Evolutionary conservation across 2,329 filamentous ascomycete species (phyloP), one percentile per base, ranked within the genome.

Genomic region (Trichoderma oligosporum): DNA sequence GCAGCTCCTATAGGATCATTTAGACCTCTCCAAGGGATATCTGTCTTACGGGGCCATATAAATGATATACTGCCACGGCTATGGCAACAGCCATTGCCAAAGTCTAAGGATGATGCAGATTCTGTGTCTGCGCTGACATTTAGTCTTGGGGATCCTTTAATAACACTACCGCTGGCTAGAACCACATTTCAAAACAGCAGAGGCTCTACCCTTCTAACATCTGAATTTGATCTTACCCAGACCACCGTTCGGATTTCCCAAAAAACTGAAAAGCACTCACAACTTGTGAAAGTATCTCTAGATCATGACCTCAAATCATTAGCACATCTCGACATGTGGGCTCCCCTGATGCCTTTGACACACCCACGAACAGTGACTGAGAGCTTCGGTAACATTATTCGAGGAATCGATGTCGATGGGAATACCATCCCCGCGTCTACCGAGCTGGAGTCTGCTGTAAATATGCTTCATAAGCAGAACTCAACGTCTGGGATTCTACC

Each of bases 321-420:
- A 11, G 57, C 64, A 7, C 62, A 68, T 39, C 56, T 68, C 7
- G 61, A 65, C 24, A 60, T 73, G 11, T 71, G 69, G 62, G 66
- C 75, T 0, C 77, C 86, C 0, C 71, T 92, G 3, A 70, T 85
- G 9, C 82, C 87, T 1, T 69, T 92, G 33, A 89, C 87, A 0
- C 68, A 73, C 5, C 79, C 86, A 14, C 81, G 87, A 16, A 74
- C 72, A 45, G 84, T 94, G 33, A 73, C 79, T 1, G 80, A 82
- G 35, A 84, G 84, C 33, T 83, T 92, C 65, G 90, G 90, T 3
- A 95, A 95, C 70, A 93, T 95, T 56, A 76, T 94, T 20, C 82
- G 86, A 29, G 80, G 82, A 39, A 68, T 92, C 8, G 74, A 82
- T 14, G 72, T 80, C 16, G 66, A 76, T 20, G 76, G 74, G 4